Evolutionary conservation across 306 rosid genomes (phyloP), one percentile per base, ranked within the genome.

Genomic region (Gastrolobium villosum): DNA sequence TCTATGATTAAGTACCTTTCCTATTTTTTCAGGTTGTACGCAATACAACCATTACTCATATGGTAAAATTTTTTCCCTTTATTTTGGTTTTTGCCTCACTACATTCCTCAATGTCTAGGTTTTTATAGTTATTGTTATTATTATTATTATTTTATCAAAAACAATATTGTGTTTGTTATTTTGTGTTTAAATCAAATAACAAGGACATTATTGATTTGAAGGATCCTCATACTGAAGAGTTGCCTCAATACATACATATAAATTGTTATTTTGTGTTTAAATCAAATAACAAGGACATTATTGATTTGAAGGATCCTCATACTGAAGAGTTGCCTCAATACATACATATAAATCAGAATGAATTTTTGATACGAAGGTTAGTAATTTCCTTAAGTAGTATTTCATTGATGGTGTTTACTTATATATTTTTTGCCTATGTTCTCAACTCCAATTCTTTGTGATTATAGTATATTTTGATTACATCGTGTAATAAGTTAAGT

Each of bases 281-380:
- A 53, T 41, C 59, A 65, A 66, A 10, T 81, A 66, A 82, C 84
- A 31, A 62, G 56, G 52, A 36, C 7, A 59, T 59, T 82, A 43
- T 69, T 76, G 36, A 48, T 83, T 82, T 84, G 86, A 79, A 89
- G 91, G 97, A 89, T 79, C 86, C 78, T 81, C 15, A 54, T 37
- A 34, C 63, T 61, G 88, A 84, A 81, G 92, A 88, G 39, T 79
- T 66, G 65, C 97, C 95, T 53, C 83, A 71, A 32, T 92, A 84
- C 85, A 84, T 81, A 43, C 87, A 94, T 74, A 83, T 92, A 66
- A 65, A 54, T 34, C 89, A 92, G 81, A 94, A 94, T 79, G 99
- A 92, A 3, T 90, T 94, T 84, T 87, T 60, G 9, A 71, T 41
- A 59, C 86, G 97, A 77, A 92, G 88, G 99, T 89, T 79, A 79